Evolutionary conservation across 2,329 filamentous ascomycete species (phyloP).

Genomic region (Parastagonospora nodorum): DNA sequence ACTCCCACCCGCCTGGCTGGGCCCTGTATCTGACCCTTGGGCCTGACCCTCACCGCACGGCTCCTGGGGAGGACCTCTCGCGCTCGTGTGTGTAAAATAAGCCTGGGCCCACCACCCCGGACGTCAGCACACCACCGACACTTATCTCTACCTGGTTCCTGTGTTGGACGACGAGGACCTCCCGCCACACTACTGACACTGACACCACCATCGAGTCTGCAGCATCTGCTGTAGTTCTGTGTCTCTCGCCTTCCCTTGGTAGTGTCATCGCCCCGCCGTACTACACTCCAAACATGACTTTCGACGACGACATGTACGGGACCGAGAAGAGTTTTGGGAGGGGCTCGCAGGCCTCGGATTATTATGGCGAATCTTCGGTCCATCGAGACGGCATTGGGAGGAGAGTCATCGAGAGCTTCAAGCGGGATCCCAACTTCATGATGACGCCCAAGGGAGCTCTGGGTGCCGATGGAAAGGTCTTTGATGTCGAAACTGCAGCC

Average conservation of each 20-base stretch:
- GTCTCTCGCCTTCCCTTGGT: constrained; percentile 3
- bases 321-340: constrained; percentile 48
- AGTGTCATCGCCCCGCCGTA: constrained; percentile 7
- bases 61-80: constrained; percentile 3
- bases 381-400: constrained; percentile 39
- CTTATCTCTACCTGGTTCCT: neutral
- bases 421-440: constrained; percentile 47
- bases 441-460: constrained; percentile 54
- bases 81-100: constrained; percentile 7
- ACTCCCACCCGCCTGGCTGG: constrained; percentile 14
- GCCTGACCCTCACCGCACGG: constrained; percentile 9
- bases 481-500: constrained; percentile 67
- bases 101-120: constrained; percentile 7
- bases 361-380: constrained; percentile 46
- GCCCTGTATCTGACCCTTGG: neutral
- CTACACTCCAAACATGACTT: constrained; percentile 23
- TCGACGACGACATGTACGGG: constrained; percentile 44
- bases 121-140: constrained; percentile 3
- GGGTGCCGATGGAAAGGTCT: constrained; percentile 60
- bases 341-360: constrained; percentile 40
- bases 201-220: neutral
- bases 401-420: constrained; percentile 53
- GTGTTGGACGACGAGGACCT: neutral
- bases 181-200: neutral
- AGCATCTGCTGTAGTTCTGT: constrained; percentile 4